Percentiles rank a stretch among this genome's conserved stretches.
Evolutionary conservation across 345 rosid species (phyloP).

Genomic region (Hirschfeldia incana): DNA sequence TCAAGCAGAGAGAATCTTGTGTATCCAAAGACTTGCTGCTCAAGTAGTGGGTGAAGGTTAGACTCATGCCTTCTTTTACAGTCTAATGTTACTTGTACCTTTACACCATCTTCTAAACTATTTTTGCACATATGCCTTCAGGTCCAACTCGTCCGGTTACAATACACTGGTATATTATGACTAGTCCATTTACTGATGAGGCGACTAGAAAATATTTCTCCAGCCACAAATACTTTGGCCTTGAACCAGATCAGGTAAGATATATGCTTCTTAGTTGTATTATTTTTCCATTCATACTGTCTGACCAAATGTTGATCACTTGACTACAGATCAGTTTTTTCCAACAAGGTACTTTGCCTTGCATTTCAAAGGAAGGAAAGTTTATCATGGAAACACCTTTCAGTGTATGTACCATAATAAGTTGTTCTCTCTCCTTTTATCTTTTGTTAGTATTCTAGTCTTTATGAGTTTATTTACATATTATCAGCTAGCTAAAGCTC

Average conservation of each 20-base stretch:
- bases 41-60: conserved; percentile 79
- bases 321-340: conserved; percentile 78
- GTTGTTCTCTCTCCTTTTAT: background rate
- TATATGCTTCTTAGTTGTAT: conserved; percentile 15
- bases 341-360: conserved; percentile 96
- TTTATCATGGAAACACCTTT: conserved; percentile 91
- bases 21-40: conserved; percentile 85
- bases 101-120: background rate
- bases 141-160: conserved; percentile 60
- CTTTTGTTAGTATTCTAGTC: background rate
- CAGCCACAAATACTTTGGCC: conserved; percentile 82
- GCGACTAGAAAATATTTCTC: conserved; percentile 81
- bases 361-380: conserved; percentile 85
- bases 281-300: background rate
- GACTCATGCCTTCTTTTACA: conserved; percentile 27
- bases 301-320: conserved; percentile 14
- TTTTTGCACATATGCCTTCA: conserved; percentile 33
- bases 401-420: conserved; percentile 52
- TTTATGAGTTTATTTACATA: conserved; percentile 26
- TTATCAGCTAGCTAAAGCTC: conserved; percentile 88
- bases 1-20: conserved; percentile 94
- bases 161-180: conserved; percentile 98
- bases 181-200: conserved; percentile 96
- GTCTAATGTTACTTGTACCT: background rate
- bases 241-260: conserved; percentile 86